Base-by-base conservation (phyloP, 2,329 filamentous ascomycete genomes). In the Chrysoporthe deuterocubensis region DNA sequence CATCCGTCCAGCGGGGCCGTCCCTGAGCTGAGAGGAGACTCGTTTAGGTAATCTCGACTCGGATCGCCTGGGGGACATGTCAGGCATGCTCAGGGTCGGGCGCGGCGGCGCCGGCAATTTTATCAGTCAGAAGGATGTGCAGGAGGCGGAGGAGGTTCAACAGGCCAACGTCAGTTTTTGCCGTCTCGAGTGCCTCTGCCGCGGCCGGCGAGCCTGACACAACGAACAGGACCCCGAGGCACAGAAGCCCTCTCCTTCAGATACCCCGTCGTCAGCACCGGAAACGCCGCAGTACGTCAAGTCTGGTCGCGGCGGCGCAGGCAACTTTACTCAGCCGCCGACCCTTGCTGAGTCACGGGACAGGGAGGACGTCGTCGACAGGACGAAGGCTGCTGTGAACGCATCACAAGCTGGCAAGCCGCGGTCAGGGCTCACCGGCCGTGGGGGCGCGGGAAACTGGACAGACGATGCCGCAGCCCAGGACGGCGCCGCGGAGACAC, bases 101-200 rank as follows among this genome's bases (percentile, higher is more conserved):
- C 85, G 89, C 61, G 89, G 89, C 65, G 89, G 89, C 62, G 88
- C 88, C 6, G 89, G 89, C 64, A 91, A 91, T 77, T 89, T 85
- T 75, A 84, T 83, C 73, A 81, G 81, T 73, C 81, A 84, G 70
- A 81, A 84, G 71, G 82, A 87, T 67, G 76, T 84, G 37, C 81
- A 86, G 40, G 81, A 85, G 42, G 80, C 77, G 58, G 73, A 75
- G 66, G 79, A 77, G 70, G 75, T 72, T 21, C 60, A 65, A 54
- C 57, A 65, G 26, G 62, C 50, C 66, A 64, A 69, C 40, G 68
- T 69, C 62, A 67, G 68, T 69, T 59, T 37, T 6, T 32, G 50
- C 21, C 21, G 18, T 54, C 18, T 42, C 40, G 21, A 26, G 1
- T 43, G 43, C 13, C n/a, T 44, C 21, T 60, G 13, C n/a, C 40